These are phyloP conservation scores for Emericellopsis terricola DNA, from an alignment of 495 filamentous ascomycete genomes.

Conservation along the genomic window DNA sequence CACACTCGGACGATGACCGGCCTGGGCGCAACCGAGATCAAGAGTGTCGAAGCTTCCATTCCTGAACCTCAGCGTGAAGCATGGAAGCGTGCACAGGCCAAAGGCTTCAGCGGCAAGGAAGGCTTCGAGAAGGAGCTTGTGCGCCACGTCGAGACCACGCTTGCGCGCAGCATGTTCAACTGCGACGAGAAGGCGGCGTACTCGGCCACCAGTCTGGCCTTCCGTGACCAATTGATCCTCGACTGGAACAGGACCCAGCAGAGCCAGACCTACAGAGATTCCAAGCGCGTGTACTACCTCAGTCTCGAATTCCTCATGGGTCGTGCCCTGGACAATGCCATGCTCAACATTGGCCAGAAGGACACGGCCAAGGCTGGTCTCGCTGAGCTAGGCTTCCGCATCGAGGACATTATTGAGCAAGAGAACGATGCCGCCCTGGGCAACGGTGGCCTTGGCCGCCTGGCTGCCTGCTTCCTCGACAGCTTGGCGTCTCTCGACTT, in stretches of 20 bases:
- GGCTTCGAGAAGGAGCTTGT: slow-evolving; percentile 62
- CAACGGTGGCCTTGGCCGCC: slow-evolving; percentile 85
- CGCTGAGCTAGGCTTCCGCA: slow-evolving; percentile 76
- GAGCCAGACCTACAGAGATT: slow-evolving; percentile 73
- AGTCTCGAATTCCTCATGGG: slow-evolving; percentile 97
- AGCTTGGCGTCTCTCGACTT: slow-evolving; percentile 88
- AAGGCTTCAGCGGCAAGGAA: slow-evolving; percentile 55
- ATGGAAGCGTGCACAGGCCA: slow-evolving; percentile 62
- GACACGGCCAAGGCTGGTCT: slow-evolving; percentile 74
- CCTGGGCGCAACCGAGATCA: slow-evolving; percentile 79
- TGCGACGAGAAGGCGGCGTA: slow-evolving; percentile 94
- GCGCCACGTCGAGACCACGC: slow-evolving; percentile 86
- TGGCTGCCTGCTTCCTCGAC: slow-evolving; percentile 94
- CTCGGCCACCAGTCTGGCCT: slow-evolving; percentile 72
- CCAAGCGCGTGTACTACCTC: slow-evolving; percentile 90
- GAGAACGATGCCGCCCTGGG: slow-evolving; percentile 94
- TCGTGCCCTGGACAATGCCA: slow-evolving; percentile 88
- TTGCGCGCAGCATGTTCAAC: slow-evolving; percentile 93
- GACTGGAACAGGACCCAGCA: slow-evolving; percentile 98
- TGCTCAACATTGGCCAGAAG: slow-evolving; percentile 88
- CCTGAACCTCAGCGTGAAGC: slow-evolving; percentile 76
- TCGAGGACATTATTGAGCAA: slow-evolving; percentile 88
- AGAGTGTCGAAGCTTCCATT: slow-evolving; percentile 72
- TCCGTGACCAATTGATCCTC: slow-evolving; percentile 81
- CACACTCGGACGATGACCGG: slow-evolving; percentile 90